Percentiles rank a stretch among this genome's conserved stretches.
These are phyloP conservation scores for Suhomyces sp. DNA, from an alignment of 805 yeast genomes.

Conservation along the genomic window DNA sequence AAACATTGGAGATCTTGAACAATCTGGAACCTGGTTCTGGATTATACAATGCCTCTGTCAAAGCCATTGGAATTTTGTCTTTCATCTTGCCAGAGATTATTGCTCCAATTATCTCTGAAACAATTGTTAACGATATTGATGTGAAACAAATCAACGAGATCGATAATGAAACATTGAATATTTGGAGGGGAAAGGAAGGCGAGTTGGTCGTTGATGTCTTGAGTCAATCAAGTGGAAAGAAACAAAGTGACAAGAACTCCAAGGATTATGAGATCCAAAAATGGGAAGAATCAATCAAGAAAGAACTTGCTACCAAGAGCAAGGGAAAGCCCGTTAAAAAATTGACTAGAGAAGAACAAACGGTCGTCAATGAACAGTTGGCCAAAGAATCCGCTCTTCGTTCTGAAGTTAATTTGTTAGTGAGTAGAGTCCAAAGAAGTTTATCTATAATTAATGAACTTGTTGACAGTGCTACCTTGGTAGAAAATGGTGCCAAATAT, in stretches of 20 bases:
- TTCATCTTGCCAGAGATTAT: conserved; percentile 60
- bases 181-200: conserved; percentile 72
- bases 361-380: conserved; percentile 59
- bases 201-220: conserved; percentile 66
- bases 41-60: conserved; percentile 49
- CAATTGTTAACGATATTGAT: conserved; percentile 46
- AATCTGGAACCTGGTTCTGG: conserved; percentile 36
- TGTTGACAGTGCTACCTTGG: conserved; percentile 46
- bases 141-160: conserved; percentile 35
- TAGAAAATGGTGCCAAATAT: conserved; percentile 59
- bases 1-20: conserved; percentile 17
- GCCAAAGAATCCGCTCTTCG: conserved; percentile 62
- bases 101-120: conserved; percentile 49
- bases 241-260: conserved; percentile 66
- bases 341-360: conserved; percentile 75
- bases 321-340: conserved; percentile 47
- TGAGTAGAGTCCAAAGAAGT: conserved; percentile 45
- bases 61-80: conserved; percentile 40
- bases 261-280: conserved; percentile 82
- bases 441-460: conserved; percentile 54
- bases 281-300: conserved; percentile 87
- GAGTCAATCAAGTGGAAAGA: conserved; percentile 37
- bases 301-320: conserved; percentile 64
- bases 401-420: conserved; percentile 36
- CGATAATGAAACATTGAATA: conserved; percentile 50